Base-by-base conservation (phyloP, 148 eudicot genomes). In the Amaranthus hypochondriacus region DNA sequence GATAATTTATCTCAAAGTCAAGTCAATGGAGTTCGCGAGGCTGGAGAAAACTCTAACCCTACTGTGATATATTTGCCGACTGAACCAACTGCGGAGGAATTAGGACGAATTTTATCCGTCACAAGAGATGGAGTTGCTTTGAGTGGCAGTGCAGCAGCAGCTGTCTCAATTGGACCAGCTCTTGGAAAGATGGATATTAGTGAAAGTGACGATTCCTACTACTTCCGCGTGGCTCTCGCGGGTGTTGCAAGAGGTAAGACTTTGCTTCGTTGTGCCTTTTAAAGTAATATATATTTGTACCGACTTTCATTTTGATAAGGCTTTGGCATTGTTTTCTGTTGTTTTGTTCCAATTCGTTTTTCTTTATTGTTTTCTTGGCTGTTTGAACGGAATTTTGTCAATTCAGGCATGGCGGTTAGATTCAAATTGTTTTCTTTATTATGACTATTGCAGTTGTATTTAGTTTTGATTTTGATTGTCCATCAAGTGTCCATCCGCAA, bases 191-290 rank as follows among this genome's bases (percentile, higher is more conserved):
- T 81, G 74, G 87, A 89, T 63, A 79, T 92, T 69, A 85, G 78
- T 28, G 97, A 89, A 78, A 72, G 76, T 70, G 82, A 67, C 48
- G 88, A 87, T 56, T 70, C 80, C 8, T 89, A 86, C 81, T 44
- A 83, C 50, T 89, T 92, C 68, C 86, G 95, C 48, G 89, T 92
- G 70, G 71, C 88, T 69, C 86, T 92, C 59, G 95, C 97, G 3
- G 97, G 97, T 49, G 97, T 89, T 52, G 77, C 82, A 53, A 72
- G 74, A 56, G 97, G 88, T 87, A 56, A 74, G 68, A 81, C 81
- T 81, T 73, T 57, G 57, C 52, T 53, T 39, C 67, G 47, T 71
- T 57, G 62, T 66, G 39, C 48, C 68, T 56, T 77, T 54, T 5
- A 42, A 48, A 54, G 18, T 62, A 12, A 6, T 3, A 46, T 62